Base-by-base conservation (phyloP, 805 yeast species). In the Brettanomyces sp. region DNA sequence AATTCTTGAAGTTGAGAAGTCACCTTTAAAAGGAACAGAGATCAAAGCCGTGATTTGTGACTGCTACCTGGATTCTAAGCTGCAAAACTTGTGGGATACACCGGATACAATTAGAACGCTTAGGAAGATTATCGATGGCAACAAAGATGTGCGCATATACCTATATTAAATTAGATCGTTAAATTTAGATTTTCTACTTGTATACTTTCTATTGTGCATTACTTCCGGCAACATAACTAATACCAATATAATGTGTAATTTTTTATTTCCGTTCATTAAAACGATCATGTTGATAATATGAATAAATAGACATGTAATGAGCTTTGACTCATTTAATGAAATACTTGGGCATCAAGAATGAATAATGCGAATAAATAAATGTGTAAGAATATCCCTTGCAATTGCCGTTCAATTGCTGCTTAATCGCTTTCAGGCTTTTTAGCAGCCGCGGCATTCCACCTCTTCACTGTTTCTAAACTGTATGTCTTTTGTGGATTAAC, bases 1-100 rank as follows among this genome's bases (percentile, higher is more conserved):
- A 53, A 69, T 81, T 5, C 56, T 77, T 35, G 59, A 67, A 23
- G 66, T 68, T 22, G 74, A 69, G 42, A 72, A 70, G 12, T 53
- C 69, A 18, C 68, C 70, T 6, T 56, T 77, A 45, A 55, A 56
- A 5, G 58, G 60, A 18, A 60, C 64, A 1, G 74, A 77, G 39
- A 68, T 84, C 42, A 72, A 71, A 39, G 72, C 75, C 9, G 65
- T 84, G 9, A 70, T 83, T 11, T 66, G 81, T 30, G 91, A 83
- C 56, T 66, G 82, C 5, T 77, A 74, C 54, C 65, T 84, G 53
- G 87, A 83, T 55, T 58, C 70, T 18, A 84, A 83, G 60, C 65
- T 71, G 49, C 79, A 79, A 52, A 73, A 71, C 45, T 65, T 82
- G 3, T 80, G 82, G 77, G 88, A 83, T 47, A 60, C 69, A 34